These are phyloP conservation scores for Euphorbia schlechtendalii DNA, from an alignment of 441 rosid genomes.

Conservation along the genomic window DNA sequence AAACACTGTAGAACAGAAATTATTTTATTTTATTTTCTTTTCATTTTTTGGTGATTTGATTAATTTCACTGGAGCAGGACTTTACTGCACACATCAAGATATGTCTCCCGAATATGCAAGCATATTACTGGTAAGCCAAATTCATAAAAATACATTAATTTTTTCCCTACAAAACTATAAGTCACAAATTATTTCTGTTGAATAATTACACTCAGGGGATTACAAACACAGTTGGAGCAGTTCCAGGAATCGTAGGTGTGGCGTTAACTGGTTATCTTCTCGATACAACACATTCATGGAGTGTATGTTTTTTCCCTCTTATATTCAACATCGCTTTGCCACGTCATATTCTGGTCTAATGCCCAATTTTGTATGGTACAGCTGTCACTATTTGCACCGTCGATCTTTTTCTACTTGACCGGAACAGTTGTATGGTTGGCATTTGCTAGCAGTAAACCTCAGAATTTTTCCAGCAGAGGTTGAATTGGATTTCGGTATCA, in stretches of 20 bases:
- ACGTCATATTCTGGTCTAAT: neutral
- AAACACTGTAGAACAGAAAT: neutral
- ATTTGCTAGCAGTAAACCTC: slow-evolving; percentile 86
- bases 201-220: slow-evolving; percentile 53
- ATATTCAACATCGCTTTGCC: neutral
- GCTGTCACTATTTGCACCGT: slow-evolving; percentile 76
- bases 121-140: slow-evolving; percentile 63
- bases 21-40: too few relatives aligned
- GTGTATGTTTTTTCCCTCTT: slow-evolving; percentile 48
- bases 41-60: too few relatives aligned
- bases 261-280: slow-evolving; percentile 87
- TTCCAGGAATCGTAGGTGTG: slow-evolving; percentile 89
- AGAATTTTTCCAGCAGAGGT: slow-evolving; percentile 48
- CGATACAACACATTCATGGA: slow-evolving; percentile 91
- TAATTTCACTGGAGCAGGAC: slow-evolving; percentile 34
- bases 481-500: slow-evolving; percentile 16
- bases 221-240: slow-evolving; percentile 87
- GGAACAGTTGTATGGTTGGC: slow-evolving; percentile 84
- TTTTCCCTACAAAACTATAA: too few relatives aligned
- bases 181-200: too few relatives aligned
- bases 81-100: slow-evolving; percentile 97
- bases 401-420: slow-evolving; percentile 87
- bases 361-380: slow-evolving; percentile 26
- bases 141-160: too few relatives aligned
- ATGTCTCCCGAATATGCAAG: slow-evolving; percentile 94